A percentile compares a stretch with the other conserved stretches of the same genome.
Evolutionary conservation across 2,329 filamentous ascomycete genomes (phyloP).

Genomic region (Alternaria conjuncta): DNA sequence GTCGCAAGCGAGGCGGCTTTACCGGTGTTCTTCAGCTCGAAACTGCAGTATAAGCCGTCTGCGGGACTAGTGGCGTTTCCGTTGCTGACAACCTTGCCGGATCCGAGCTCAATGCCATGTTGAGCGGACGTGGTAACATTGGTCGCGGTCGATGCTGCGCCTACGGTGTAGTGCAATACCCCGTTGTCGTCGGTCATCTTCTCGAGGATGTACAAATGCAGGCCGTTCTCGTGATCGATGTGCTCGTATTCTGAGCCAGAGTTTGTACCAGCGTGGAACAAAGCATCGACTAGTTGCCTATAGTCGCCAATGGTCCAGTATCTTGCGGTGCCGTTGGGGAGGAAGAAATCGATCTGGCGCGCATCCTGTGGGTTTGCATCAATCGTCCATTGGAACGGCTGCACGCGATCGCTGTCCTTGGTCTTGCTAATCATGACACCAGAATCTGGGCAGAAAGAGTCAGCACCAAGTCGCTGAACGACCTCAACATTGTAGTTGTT

Average conservation of each 20-base stretch:
- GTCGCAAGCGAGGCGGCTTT: constrained; percentile 22
- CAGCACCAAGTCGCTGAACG: constrained; percentile 61
- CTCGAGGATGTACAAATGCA: constrained; percentile 60
- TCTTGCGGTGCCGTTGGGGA: constrained; percentile 56
- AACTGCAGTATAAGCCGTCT: constrained; percentile 54
- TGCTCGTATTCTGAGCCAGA: constrained; percentile 60
- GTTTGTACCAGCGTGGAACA: constrained; percentile 62
- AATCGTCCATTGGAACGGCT: constrained; percentile 63
- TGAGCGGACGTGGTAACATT: constrained; percentile 44
- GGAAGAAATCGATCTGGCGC: constrained; percentile 57
- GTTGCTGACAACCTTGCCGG: constrained; percentile 20
- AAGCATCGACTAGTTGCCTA: constrained; percentile 60
- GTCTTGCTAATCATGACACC: constrained; percentile 64
- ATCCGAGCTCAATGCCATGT: constrained; percentile 48
- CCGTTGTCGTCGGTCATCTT: constrained; percentile 52
- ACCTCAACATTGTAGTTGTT: constrained; percentile 62
- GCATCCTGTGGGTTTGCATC: constrained; percentile 63
- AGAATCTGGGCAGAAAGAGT: constrained; percentile 59
- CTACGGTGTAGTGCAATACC: constrained; percentile 58
- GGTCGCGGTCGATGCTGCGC: constrained; percentile 51
- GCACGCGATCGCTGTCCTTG: constrained; percentile 50
- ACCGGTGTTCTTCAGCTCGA: constrained; percentile 58
- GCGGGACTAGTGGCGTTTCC: constrained; percentile 26
- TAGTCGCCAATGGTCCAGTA: constrained; percentile 62
- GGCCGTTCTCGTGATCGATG: constrained; percentile 55